A percentile compares a stretch with the other conserved stretches of the same genome.
Conservation (phyloP, 257 asterid genomes). For the Capsicum pubescens region DNA sequence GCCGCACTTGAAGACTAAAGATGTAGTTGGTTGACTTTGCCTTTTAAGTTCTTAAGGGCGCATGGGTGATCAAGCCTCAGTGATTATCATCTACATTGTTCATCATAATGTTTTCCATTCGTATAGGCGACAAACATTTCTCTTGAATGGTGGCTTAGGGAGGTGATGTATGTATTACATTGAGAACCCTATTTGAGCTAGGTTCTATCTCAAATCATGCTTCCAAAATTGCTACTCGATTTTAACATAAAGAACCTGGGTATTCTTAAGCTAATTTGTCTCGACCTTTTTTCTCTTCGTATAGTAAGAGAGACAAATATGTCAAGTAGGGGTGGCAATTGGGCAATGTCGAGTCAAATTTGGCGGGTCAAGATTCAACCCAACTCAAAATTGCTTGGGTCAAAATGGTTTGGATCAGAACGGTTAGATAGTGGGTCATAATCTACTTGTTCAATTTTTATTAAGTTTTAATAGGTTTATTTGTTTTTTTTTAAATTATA, state of each 20-base stretch:
- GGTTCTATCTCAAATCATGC: background rate
- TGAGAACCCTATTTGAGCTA: slow-evolving; percentile 5
- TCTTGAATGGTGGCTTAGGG: background rate
- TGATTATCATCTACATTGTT: background rate
- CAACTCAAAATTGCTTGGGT: too few species aligned
- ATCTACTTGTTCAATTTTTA: too few species aligned
- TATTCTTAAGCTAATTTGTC: background rate
- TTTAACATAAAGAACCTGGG: background rate
- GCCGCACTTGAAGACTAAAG: slow-evolving; percentile 70
- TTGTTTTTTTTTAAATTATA: too few species aligned
- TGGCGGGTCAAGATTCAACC: too few species aligned
- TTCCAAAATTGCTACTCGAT: background rate
- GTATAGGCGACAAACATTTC: background rate
- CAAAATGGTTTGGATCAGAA: too few species aligned
- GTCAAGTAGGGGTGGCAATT: background rate
- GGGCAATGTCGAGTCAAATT: too few species aligned
- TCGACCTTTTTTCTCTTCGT: background rate
- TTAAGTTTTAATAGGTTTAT: too few species aligned
- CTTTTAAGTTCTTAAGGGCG: background rate
- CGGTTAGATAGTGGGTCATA: too few species aligned
- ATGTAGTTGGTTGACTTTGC: slow-evolving; percentile 53
- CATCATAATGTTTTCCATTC: background rate
- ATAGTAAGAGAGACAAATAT: slow-evolving; percentile 4
- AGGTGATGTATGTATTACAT: background rate
- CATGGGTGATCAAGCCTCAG: background rate